phyloP scores from a whole-genome alignment of 1,284 basidiomycete genomes.

The Cutaneotrichosporon sp. region DNA sequence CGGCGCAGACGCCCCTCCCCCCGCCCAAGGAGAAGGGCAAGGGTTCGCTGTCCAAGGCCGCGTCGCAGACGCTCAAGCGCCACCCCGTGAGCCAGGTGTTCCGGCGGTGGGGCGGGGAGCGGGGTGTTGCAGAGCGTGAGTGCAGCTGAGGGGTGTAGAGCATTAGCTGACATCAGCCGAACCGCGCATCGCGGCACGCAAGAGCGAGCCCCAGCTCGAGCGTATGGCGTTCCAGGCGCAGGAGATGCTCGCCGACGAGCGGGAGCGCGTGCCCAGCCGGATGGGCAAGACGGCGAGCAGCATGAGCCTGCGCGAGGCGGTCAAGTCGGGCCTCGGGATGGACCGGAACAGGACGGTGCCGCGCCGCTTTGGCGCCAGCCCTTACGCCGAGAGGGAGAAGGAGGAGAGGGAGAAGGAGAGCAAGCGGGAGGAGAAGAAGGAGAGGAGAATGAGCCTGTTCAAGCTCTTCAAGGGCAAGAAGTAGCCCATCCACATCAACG shows the following conservation, averaged over 20 bases:
- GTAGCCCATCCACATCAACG: not conserved
- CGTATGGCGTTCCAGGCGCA: not conserved
- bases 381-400: not conserved
- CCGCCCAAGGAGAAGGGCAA: conserved; percentile 1
- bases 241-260: conserved; percentile 1
- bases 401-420: not conserved
- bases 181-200: conserved; percentile 26
- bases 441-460: conserved; percentile 11
- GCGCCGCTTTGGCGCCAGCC: not conserved
- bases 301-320: conserved; percentile 41
- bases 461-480: conserved; percentile 12
- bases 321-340: conserved; percentile 30
- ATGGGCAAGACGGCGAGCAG: conserved; percentile 13
- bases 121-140: not conserved
- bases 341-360: conserved; percentile 11
- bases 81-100: conserved; percentile 28
- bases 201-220: conserved; percentile 42
- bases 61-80: conserved; percentile 20
- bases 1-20: not conserved
- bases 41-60: not conserved
- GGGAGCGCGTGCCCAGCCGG: not conserved
- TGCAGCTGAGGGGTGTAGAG: not conserved
- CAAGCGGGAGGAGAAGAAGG: not conserved
- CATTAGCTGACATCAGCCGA: conserved; percentile 10
- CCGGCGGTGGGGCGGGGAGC: conserved; percentile 4